Evolutionary conservation across 176 grass and related monocot genomes (phyloP), one percentile per base, ranked within the genome.

Genomic region (Rhynchospora tenuis): DNA sequence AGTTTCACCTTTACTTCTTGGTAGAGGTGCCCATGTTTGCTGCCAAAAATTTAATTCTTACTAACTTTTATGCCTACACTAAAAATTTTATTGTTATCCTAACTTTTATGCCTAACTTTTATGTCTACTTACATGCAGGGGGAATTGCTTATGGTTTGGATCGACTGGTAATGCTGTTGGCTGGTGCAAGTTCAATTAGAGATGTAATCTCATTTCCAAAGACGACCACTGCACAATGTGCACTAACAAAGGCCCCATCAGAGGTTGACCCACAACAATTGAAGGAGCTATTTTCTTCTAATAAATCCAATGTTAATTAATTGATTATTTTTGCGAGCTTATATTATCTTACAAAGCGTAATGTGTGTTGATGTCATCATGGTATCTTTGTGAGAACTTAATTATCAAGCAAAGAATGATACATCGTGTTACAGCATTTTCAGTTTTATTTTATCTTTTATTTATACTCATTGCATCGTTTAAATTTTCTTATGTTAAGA

Each of bases 191-290:
- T 77, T 95, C 93, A 12, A 95, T 99, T 38, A 78, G 89, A 24
- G 96, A 99, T 59, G 93, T 99, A 13, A 99, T 99, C 71, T 91
- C 93, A 79, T 95, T 98, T 89, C 96, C 93, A 15, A 99, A 99
- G 84, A 99, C 91, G 17, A 95, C 96, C 0, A 93, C 93, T 19
- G 96, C 93, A 48, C 96, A 99, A 51, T 99, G 93, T 86, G 91
- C 93, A 1, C 96, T 99, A 15, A 99, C 96, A 48, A 91, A 93
- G 72, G 84, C 96, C 11, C 96, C 96, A 29, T 95, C 93, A 3
- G 82, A 73, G 5, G 91, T 99, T 6, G 93, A 99, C 33, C 87
- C 95, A 43, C 79, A 90, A 62, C 96, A 99, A 74, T 31, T 95
- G 80, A 95, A 90, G 73, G 96, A 99, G 38, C 91, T 99, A 0